Evolutionary conservation across 106 monocot genomes (phyloP), one percentile per base, ranked within the genome.

Genomic region (Dendrobium catenatum): DNA sequence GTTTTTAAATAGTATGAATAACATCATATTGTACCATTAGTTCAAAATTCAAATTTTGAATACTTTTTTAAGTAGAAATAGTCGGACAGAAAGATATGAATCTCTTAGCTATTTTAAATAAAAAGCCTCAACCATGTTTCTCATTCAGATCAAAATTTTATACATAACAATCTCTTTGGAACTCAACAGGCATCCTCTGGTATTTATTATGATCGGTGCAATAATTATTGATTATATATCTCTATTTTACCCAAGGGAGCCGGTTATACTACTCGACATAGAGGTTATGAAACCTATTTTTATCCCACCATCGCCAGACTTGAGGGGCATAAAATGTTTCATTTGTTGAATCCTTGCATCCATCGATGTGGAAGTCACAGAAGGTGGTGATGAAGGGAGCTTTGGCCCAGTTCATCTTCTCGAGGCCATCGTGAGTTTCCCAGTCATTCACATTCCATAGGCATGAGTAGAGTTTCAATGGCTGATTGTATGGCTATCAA

Each of bases 381-480:
- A 78, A 85, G 24, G 78, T 43, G 0, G 85, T 81, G 11, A 81
- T 67, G 68, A 85, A 85, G 18, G 85, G 85, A 3, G 85, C 85
- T 1, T 78, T 81, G 59, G 78, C 67, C 85, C 85, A 85, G 68
- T 85, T 55, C 26, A 81, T 81, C 85, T 85, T 85, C 77, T 85
- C 85, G 15, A 81, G 77, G 2, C 85, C 85, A 17, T 81, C 85
- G 3, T 81, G 33, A 1, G 85, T 85, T 22, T 81, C 81, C 85
- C 85, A 85, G 61, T 80, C 85, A 27, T 85, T 80, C 17, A 80
- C 85, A 27, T 85, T 85, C 85, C 85, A 85, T 16, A 85, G 68
- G 85, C 85, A 81, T 9, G 85, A 85, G 81, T 85, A 85, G 70
- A 85, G 33, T 81, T 85, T 81, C 85, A 81, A 81, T 20, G 85